Conservation (phyloP, 2,329 filamentous ascomycete species). For the Colletotrichum musicola region DNA sequence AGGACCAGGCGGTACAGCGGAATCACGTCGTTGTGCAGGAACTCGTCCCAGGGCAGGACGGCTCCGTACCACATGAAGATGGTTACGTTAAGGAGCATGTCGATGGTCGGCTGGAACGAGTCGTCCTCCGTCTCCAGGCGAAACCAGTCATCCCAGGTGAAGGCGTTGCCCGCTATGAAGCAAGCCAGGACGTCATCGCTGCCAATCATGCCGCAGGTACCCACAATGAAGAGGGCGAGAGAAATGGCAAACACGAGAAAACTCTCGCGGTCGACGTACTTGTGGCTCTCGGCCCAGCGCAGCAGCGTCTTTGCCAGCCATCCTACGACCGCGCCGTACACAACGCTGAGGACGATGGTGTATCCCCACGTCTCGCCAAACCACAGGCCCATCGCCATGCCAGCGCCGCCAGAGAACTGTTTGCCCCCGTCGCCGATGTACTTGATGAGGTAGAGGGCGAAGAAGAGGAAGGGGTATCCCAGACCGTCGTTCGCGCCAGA, state of each 20-base stretch:
- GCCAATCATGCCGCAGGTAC: slow-evolving; percentile 87
- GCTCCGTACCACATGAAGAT: slow-evolving; percentile 95
- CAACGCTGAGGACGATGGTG: slow-evolving; percentile 80
- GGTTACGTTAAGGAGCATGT: slow-evolving; percentile 91
- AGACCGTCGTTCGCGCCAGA: slow-evolving; percentile 91
- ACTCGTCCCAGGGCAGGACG: slow-evolving; percentile 82
- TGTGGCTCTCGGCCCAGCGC: slow-evolving; percentile 84
- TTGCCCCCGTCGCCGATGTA: slow-evolving; percentile 72
- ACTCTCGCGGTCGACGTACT: slow-evolving; percentile 87
- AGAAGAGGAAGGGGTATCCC: slow-evolving; percentile 89
- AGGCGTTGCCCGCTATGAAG: slow-evolving; percentile 91
- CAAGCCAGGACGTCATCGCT: slow-evolving; percentile 92
- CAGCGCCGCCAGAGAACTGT: slow-evolving; percentile 68
- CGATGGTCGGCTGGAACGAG: slow-evolving; percentile 91
- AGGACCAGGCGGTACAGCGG: slow-evolving; percentile 79
- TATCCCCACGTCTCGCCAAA: slow-evolving; percentile 90
- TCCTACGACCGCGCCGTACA: slow-evolving; percentile 82
- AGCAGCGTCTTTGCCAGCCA: slow-evolving; percentile 86
- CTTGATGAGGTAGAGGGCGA: slow-evolving; percentile 86
- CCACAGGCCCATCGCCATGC: slow-evolving; percentile 81
- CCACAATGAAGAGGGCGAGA: slow-evolving; percentile 86
- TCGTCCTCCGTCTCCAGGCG: slow-evolving; percentile 89
- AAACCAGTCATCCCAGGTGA: slow-evolving; percentile 97
- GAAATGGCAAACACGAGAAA: slow-evolving; percentile 90
- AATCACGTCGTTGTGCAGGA: slow-evolving; percentile 75